Evolutionary conservation across 768 basidiomycete genomes (phyloP).

Genomic region (Phanerodontia chrysosporium): DNA sequence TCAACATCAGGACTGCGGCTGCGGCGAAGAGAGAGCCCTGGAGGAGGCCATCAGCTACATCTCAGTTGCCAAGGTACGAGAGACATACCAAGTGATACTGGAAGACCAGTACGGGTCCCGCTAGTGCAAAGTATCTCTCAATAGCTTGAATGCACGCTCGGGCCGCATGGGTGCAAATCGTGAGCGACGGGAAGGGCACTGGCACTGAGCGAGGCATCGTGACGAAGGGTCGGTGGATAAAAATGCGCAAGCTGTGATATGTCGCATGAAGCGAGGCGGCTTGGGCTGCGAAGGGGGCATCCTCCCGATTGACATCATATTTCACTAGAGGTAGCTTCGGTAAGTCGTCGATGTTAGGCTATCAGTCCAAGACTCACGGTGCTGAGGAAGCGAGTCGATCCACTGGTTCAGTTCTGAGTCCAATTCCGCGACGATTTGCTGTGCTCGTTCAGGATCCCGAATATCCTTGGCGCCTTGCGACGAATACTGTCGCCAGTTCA

Average conservation of each 20-base stretch:
- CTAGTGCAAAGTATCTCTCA: constrained; percentile 41
- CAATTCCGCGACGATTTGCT: constrained; percentile 52
- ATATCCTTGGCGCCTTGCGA: constrained; percentile 38
- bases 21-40: constrained; percentile 35
- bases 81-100: neutral
- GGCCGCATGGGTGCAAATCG: constrained; percentile 82
- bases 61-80: no score
- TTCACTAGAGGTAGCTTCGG: constrained; percentile 13
- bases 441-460: constrained; percentile 37
- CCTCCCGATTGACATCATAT: constrained; percentile 22
- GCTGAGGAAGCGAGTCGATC: constrained; percentile 55
- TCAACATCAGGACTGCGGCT: constrained; percentile 49
- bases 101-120: neutral
- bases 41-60: neutral
- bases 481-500: constrained; percentile 32
- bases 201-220: constrained; percentile 49
- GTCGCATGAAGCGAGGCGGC: constrained; percentile 34
- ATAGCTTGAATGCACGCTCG: constrained; percentile 69
- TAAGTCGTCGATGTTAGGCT: neutral
- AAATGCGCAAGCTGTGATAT: constrained; percentile 52
- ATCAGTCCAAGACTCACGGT: no score
- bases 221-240: constrained; percentile 78
- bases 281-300: constrained; percentile 26
- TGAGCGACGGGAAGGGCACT: constrained; percentile 57
- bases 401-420: constrained; percentile 61